A percentile compares a stretch with the other conserved stretches of the same genome.
These are phyloP conservation scores for Emergomyces orientalis DNA, from an alignment of 2,329 filamentous ascomycete species.

Conservation along the genomic window DNA sequence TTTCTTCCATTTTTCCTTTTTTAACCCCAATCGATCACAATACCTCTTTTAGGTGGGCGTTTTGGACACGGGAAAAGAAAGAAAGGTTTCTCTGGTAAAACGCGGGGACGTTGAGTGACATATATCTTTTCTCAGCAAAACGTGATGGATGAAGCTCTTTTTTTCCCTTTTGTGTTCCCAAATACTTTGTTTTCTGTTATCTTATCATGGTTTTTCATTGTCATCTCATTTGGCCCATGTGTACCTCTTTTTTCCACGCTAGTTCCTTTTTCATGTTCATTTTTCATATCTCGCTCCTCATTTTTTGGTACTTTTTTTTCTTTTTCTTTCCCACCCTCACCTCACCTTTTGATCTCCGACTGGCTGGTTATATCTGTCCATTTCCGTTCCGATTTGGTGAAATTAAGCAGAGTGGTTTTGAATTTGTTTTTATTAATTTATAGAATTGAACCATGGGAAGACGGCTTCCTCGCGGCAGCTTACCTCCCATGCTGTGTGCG, in stretches of 20 bases:
- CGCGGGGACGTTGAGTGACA: background rate
- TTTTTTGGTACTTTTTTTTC: background rate
- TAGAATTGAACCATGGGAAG: background rate
- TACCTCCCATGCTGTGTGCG: background rate
- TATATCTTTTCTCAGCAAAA: background rate
- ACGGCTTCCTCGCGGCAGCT: background rate
- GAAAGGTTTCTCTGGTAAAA: background rate
- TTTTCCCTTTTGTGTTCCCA: background rate
- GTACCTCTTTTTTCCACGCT: background rate
- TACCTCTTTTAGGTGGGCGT: background rate
- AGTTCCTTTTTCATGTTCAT: no score
- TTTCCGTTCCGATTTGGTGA: background rate
- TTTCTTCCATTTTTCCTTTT: background rate
- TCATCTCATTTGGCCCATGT: background rate
- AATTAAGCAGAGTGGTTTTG: background rate
- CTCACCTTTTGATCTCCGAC: background rate
- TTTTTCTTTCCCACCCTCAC: background rate
- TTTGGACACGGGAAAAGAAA: constrained; percentile 2
- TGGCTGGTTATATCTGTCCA: background rate
- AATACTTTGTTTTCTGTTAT: background rate
- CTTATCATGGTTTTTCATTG: background rate
- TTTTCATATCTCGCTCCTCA: background rate
- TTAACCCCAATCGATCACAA: background rate
- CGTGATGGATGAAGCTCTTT: background rate
- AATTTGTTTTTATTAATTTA: background rate